Percentiles rank a stretch among this genome's conserved stretches.
Conservation (phyloP, 257 asterid species). For the Solanum piurae region DNA sequence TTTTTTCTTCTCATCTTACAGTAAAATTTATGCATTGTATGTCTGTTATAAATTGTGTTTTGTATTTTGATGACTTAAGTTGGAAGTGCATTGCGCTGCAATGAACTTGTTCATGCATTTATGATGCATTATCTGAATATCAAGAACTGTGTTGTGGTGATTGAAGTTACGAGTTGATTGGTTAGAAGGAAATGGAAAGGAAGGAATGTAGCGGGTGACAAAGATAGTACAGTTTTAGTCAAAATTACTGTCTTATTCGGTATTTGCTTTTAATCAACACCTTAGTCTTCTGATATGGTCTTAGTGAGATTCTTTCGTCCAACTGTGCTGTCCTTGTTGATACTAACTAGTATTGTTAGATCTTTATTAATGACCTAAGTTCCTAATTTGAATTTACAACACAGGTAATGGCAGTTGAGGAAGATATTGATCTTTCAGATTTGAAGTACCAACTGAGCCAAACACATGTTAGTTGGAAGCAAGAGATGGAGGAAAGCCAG, state of each 20-base stretch:
- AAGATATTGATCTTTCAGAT: constrained; percentile 32
- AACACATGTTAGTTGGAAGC: constrained; percentile 45
- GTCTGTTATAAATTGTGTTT: not conserved
- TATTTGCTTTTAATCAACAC: not conserved
- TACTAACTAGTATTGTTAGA: not conserved
- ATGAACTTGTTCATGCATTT: not conserved
- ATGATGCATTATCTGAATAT: not conserved
- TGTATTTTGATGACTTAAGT: not conserved
- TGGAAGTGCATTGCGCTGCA: not conserved
- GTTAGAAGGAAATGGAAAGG: not conserved
- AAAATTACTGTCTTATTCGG: not conserved
- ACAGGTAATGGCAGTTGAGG: constrained; percentile 59
- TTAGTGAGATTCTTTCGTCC: not conserved
- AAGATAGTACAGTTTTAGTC: not conserved
- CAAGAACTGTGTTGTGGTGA: not conserved
- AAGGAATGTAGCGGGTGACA: not conserved
- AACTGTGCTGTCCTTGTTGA: not conserved
- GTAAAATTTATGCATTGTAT: not conserved
- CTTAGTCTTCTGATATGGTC: not conserved
- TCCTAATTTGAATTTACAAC: constrained; percentile 2
- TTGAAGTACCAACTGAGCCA: constrained; percentile 36
- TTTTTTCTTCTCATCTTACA: not conserved
- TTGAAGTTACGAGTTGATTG: not conserved
- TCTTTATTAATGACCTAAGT: not conserved
- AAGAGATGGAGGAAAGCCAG: constrained; percentile 57